These are phyloP conservation scores for Entomortierella chlamydospora DNA, from an alignment of 192 early-diverging fungal species.

Conservation along the genomic window DNA sequence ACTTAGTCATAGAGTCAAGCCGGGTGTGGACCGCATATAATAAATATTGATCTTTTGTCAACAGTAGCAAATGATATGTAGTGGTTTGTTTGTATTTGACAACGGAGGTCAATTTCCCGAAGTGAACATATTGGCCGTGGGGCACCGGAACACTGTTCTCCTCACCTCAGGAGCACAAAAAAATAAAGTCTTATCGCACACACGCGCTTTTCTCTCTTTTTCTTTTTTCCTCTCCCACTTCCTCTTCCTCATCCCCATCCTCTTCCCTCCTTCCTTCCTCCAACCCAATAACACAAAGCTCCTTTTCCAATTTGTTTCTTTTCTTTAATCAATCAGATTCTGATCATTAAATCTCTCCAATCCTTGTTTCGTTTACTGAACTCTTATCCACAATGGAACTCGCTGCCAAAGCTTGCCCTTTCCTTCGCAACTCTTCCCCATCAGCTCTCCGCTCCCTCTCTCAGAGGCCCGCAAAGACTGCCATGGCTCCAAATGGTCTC, in stretches of 20 bases:
- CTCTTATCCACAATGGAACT: constrained; percentile 32
- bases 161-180: too few relatives aligned
- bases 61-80: too few relatives aligned
- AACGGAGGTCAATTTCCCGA: not conserved
- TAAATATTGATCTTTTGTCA: too few relatives aligned
- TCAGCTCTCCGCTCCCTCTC: constrained; percentile 74
- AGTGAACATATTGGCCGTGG: not conserved
- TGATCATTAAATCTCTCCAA: not conserved
- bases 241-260: not conserved
- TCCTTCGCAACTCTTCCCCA: constrained; percentile 77
- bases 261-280: not conserved
- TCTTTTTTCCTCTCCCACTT: constrained; percentile 4
- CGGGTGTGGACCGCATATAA: not conserved
- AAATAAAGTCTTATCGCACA: not conserved
- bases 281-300: not conserved
- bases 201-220: not conserved
- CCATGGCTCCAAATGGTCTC: constrained; percentile 57
- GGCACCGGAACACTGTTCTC: too few relatives aligned
- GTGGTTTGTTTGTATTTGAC: not conserved
- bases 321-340: constrained; percentile 2
- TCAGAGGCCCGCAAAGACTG: constrained; percentile 37
- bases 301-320: not conserved
- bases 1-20: too few relatives aligned
- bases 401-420: constrained; percentile 74
- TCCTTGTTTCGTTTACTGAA: not conserved